A percentile compares a stretch with the other conserved stretches of the same genome.
Conservation (phyloP, 352 stramenopile species). For the Phytophthora pisi region DNA sequence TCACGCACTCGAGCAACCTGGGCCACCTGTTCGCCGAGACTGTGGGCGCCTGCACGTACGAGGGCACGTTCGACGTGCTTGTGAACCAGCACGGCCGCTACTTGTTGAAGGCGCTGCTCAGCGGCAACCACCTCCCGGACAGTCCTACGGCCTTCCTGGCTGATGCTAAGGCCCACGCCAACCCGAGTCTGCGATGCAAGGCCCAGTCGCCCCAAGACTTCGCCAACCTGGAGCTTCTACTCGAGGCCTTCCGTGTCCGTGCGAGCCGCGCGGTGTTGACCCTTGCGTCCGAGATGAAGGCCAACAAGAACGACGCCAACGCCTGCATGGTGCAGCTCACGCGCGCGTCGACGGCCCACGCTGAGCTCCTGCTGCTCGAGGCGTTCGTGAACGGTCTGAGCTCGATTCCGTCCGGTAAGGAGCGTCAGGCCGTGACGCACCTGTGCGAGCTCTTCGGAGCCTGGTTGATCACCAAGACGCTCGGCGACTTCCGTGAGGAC, state of each 20-base stretch:
- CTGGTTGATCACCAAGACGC: slow-evolving; percentile 46
- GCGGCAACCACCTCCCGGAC: slow-evolving; percentile 8
- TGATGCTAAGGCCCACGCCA: slow-evolving; percentile 34
- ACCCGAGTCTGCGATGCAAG: slow-evolving; percentile 40
- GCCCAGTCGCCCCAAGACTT: slow-evolving; percentile 40
- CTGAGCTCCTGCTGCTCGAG: slow-evolving; percentile 48
- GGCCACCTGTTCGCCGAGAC: slow-evolving; percentile 39
- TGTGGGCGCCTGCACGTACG: slow-evolving; percentile 58
- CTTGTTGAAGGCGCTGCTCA: slow-evolving; percentile 52
- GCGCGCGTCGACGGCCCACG: slow-evolving; percentile 50
- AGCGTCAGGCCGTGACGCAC: slow-evolving; percentile 36
- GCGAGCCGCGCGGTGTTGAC: slow-evolving; percentile 38
- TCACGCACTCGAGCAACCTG: slow-evolving; percentile 28
- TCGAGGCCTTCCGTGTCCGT: slow-evolving; percentile 45
- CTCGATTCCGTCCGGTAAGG: slow-evolving; percentile 30
- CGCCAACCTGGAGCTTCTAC: slow-evolving; percentile 40
- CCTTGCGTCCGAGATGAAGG: slow-evolving; percentile 43
- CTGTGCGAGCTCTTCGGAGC: slow-evolving; percentile 46
- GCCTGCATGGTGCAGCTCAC: slow-evolving; percentile 60
- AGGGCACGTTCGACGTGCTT: slow-evolving; percentile 75
- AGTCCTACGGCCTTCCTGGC: slow-evolving; percentile 38
- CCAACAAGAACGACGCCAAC: slow-evolving; percentile 52
- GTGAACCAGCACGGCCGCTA: slow-evolving; percentile 66
- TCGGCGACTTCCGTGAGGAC: slow-evolving; percentile 59
- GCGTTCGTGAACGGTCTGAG: slow-evolving; percentile 44